These are phyloP conservation scores for Globisporangium cederbergense DNA, from an alignment of 352 stramenopile species.

Conservation along the genomic window DNA sequence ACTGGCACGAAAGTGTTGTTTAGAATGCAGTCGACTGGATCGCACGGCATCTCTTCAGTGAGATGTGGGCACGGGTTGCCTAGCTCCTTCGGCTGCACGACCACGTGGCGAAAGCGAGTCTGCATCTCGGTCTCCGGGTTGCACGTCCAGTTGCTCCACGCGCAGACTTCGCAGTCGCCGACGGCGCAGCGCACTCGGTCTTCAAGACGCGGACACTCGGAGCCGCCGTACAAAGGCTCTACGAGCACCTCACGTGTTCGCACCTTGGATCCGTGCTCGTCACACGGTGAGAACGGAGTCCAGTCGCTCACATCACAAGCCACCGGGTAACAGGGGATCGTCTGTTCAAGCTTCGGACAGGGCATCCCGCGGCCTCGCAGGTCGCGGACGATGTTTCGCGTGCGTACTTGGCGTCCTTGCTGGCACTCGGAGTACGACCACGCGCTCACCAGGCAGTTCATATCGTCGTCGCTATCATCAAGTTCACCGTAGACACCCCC, in stretches of 20 bases:
- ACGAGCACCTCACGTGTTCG: constrained; percentile 21
- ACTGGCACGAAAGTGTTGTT: constrained; percentile 31
- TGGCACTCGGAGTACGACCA: constrained; percentile 15
- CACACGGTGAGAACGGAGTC: constrained; percentile 24
- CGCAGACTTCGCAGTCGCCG: constrained; percentile 31
- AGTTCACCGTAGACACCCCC: background rate
- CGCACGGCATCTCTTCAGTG: constrained; percentile 26
- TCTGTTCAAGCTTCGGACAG: constrained; percentile 26
- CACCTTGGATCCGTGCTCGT: constrained; percentile 26
- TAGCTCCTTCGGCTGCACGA: constrained; percentile 28
- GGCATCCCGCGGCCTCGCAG: constrained; percentile 17
- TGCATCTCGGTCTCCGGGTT: constrained; percentile 28
- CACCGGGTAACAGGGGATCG: constrained; percentile 19
- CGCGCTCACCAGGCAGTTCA: constrained; percentile 8
- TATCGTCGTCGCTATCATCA: background rate
- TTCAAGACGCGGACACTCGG: constrained; percentile 16
- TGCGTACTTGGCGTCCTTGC: constrained; percentile 13
- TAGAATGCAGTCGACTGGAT: constrained; percentile 43
- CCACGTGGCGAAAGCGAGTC: constrained; percentile 30
- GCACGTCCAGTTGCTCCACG: constrained; percentile 36
- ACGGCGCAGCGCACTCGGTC: constrained; percentile 26
- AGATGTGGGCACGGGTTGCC: constrained; percentile 27
- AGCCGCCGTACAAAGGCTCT: constrained; percentile 23
- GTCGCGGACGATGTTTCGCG: constrained; percentile 19
- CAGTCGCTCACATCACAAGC: constrained; percentile 27